phyloP scores from a whole-genome alignment of 1,139 yeast genomes.

The Yamadazyma dendronema region DNA sequence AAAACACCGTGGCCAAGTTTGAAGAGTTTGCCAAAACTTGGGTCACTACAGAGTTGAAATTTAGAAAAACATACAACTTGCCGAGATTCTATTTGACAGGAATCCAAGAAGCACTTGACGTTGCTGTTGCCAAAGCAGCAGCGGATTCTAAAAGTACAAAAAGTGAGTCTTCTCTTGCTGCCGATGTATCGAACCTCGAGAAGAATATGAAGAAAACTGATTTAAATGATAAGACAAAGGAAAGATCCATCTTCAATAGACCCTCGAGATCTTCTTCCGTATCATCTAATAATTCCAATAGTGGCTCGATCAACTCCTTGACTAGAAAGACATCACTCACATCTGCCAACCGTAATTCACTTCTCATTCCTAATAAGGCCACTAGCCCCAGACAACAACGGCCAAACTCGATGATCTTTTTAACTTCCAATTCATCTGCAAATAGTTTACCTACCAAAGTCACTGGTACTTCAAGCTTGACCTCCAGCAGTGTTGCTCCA shows the following conservation, averaged over 20 bases:
- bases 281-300: constrained; percentile 18
- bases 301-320: constrained; percentile 8
- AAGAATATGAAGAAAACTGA: constrained; percentile 3
- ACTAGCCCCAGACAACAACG: constrained; percentile 18
- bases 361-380: constrained; percentile 8
- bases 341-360: constrained; percentile 19
- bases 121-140: neutral
- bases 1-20: constrained; percentile 22
- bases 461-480: constrained; percentile 2
- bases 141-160: neutral
- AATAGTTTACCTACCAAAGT: constrained; percentile 11
- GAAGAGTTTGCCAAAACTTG: constrained; percentile 37
- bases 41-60: constrained; percentile 36
- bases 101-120: constrained; percentile 4
- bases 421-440: constrained; percentile 22
- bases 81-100: constrained; percentile 15
- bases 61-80: constrained; percentile 33
- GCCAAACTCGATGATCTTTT: constrained; percentile 29
- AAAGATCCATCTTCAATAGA: constrained; percentile 16
- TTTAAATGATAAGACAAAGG: constrained; percentile 5
- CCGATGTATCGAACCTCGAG: constrained; percentile 1
- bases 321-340: constrained; percentile 17
- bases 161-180: neutral
- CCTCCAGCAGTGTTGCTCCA: neutral
- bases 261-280: constrained; percentile 31